Conservation (phyloP, 495 filamentous ascomycete genomes). For the Penicillium ochrochloron region DNA sequence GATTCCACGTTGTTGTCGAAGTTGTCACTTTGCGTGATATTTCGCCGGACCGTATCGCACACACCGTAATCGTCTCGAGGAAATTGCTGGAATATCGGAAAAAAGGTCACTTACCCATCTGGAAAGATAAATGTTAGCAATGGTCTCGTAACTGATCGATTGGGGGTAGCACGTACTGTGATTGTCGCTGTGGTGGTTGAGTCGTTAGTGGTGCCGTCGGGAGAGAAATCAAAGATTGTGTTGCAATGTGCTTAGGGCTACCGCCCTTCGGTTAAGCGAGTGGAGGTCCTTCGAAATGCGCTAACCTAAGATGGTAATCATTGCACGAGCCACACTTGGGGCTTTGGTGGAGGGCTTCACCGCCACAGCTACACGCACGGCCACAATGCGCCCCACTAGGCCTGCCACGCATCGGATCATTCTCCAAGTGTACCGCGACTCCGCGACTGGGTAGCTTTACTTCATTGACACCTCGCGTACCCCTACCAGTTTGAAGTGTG, state of each 20-base stretch:
- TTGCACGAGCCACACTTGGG: constrained; percentile 9
- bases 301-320: background rate
- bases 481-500: constrained; percentile 62
- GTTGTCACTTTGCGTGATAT: constrained; percentile 23
- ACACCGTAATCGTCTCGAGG: constrained; percentile 41
- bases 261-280: constrained; percentile 56
- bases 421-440: background rate
- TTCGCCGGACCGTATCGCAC: constrained; percentile 31
- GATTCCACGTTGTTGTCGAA: constrained; percentile 14
- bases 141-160: constrained; percentile 17
- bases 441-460: constrained; percentile 3
- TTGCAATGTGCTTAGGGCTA: constrained; percentile 54
- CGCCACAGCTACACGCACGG: constrained; percentile 22
- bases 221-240: constrained; percentile 52
- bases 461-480: background rate
- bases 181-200: constrained; percentile 59
- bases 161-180: constrained; percentile 52
- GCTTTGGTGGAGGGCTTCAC: constrained; percentile 8
- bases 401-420: background rate
- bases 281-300: constrained; percentile 24
- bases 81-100: constrained; percentile 30
- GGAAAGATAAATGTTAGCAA: constrained; percentile 42
- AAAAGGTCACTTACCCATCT: constrained; percentile 61
- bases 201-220: constrained; percentile 48
- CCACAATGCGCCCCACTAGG: constrained; percentile 13